phyloP scores from a whole-genome alignment of 805 yeast genomes.

The Starmera amethionina region DNA sequence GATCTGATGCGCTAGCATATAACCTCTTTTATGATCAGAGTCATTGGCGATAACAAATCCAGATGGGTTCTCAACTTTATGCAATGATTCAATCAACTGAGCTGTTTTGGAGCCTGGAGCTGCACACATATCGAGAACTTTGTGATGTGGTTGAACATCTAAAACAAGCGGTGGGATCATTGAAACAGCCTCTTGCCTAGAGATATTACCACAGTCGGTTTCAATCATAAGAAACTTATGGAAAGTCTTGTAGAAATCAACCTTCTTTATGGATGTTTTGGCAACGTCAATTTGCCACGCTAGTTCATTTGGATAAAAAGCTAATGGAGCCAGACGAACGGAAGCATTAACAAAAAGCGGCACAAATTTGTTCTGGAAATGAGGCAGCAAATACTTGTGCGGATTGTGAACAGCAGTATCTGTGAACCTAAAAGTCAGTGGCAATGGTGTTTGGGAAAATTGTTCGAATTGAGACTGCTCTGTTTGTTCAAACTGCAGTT shows the following conservation, averaged over 20 bases:
- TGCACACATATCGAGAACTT: constrained; percentile 95
- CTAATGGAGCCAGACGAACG: constrained; percentile 60
- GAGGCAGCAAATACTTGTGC: constrained; percentile 50
- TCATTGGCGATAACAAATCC: constrained; percentile 96
- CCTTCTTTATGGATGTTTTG: constrained; percentile 80
- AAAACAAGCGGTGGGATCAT: constrained; percentile 96
- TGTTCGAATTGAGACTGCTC: constrained; percentile 77
- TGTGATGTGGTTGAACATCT: constrained; percentile 89
- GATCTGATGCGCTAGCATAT: constrained; percentile 96
- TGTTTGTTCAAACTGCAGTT: constrained; percentile 56
- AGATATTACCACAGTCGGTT: constrained; percentile 93
- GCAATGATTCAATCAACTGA: constrained; percentile 87
- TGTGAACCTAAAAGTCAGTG: constrained; percentile 90
- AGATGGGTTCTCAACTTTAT: constrained; percentile 45
- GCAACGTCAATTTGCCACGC: constrained; percentile 95
- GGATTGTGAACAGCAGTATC: constrained; percentile 86
- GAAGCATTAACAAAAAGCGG: constrained; percentile 56
- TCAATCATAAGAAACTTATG: constrained; percentile 89
- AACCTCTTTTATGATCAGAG: constrained; percentile 90
- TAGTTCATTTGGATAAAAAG: constrained; percentile 82
- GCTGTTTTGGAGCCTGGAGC: constrained; percentile 99
- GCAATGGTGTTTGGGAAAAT: constrained; percentile 71
- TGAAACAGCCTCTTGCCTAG: constrained; percentile 97
- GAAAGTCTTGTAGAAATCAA: constrained; percentile 70
- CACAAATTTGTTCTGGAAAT: constrained; percentile 68